Conservation (phyloP, 1,284 basidiomycete species). For the Ganoderma boninense region DNA sequence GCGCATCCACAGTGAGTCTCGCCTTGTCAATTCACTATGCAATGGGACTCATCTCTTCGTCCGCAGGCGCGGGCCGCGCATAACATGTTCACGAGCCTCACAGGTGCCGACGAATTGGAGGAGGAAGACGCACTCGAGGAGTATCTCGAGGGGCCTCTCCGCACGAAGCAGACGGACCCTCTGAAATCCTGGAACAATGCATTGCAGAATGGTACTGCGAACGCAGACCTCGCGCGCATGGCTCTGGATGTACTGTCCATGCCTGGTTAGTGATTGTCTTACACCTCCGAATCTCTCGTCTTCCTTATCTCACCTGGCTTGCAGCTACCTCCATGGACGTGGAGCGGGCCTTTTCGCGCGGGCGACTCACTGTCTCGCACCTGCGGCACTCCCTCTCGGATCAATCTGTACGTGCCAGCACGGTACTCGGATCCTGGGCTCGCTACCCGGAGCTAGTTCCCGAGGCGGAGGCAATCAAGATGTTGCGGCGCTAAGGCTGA, state of each 20-base stretch:
- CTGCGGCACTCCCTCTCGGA: slow-evolving; percentile 33
- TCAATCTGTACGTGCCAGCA: slow-evolving; percentile 18
- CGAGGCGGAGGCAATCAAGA: not conserved
- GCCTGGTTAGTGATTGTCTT: not conserved
- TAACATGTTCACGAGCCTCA: not conserved
- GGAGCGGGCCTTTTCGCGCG: slow-evolving; percentile 34
- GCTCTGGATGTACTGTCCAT: not conserved
- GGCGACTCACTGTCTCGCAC: slow-evolving; percentile 34
- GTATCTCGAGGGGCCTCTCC: not conserved
- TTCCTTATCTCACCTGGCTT: not conserved
- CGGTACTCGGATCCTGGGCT: slow-evolving; percentile 5
- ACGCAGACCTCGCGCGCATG: not conserved
- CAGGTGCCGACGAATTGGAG: not conserved
- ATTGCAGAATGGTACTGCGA: not conserved
- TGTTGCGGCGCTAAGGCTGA: too few species aligned
- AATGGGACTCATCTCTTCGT: too few species aligned
- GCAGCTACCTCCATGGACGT: slow-evolving; percentile 35
- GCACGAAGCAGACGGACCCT: not conserved
- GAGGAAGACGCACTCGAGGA: not conserved
- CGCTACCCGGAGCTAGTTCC: not conserved
- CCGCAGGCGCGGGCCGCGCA: not conserved
- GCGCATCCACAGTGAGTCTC: not conserved
- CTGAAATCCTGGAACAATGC: slow-evolving; percentile 1
- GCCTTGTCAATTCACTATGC: too few species aligned
- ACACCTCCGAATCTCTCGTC: too few species aligned